Base-by-base conservation (phyloP, 2,329 filamentous ascomycete genomes). In the Endothia cerciana region DNA sequence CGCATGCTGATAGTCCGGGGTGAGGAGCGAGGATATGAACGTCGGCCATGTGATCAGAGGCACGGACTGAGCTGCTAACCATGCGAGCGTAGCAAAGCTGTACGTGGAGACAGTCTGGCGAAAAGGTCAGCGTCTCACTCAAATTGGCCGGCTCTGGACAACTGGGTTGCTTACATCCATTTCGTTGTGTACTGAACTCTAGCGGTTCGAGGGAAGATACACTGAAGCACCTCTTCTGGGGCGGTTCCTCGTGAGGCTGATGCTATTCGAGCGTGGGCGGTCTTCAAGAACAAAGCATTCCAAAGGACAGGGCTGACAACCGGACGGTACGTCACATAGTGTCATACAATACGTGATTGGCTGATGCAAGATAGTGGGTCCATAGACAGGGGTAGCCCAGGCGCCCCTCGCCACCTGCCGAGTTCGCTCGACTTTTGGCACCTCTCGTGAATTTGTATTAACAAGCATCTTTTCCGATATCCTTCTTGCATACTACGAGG, bases 61-160 rank as follows among this genome's bases (percentile, higher is more conserved):
- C 2, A 82, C 28, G 11, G 79, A 81, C 72, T 87, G 84, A 10
- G 79, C 71, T 45, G 76, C 69, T 63, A 86, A 77, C 84, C 84
- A 87, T 71, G 77, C 81, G 56, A 84, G 77, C 64, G 83, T 84
- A 58, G 80, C 79, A 74, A 83, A 80, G 71, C 78, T 82, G 73
- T 84, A 87, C 17, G 79, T 72, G 63, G 82, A 80, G 69, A 84
- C 77, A 65, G 82, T 78, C 83, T 86, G 71, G 63, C 36, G 28
- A 57, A 30, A 22, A 17, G 33, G 30, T 57, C 28, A 59, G 36
- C n/a, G 22, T 55, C 15, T 40, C 8, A 5, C 15, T 43, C 36
- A 8, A 4, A 43, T 41, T 7, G n/a, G 2, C 15, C 15, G 38
- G 43, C 41, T 62, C 38, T 55, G 61, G 30, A n/a, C n/a, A 40